Evolutionary conservation across 805 yeast species (phyloP).

Genomic region (Pichia phayaonensis): DNA sequence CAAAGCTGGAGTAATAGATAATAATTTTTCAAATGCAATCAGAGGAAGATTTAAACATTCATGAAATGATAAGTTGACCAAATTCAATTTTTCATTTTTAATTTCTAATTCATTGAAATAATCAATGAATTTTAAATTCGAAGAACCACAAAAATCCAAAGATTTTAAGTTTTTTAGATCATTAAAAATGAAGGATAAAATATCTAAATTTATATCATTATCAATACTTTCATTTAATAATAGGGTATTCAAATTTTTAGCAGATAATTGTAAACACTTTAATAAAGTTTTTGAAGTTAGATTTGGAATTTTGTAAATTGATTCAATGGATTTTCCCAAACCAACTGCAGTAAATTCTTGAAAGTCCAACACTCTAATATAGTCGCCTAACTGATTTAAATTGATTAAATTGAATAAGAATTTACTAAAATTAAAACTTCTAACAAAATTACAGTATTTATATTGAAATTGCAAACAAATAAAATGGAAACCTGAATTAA

Average conservation of each 20-base stretch:
- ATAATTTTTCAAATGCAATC: conserved; percentile 44
- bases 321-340: conserved; percentile 77
- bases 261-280: conserved; percentile 45
- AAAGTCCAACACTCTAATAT: conserved; percentile 74
- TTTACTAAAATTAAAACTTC: conserved; percentile 72
- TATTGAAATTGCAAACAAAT: conserved; percentile 52
- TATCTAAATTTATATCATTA: conserved; percentile 61
- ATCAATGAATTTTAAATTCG: conserved; percentile 51
- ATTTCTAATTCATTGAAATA: conserved; percentile 45
- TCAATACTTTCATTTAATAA: conserved; percentile 81
- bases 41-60: conserved; percentile 76
- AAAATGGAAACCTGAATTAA: conserved; percentile 51
- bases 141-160: conserved; percentile 85
- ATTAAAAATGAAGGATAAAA: conserved; percentile 50
- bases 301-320: conserved; percentile 90
- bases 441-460: conserved; percentile 63
- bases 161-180: conserved; percentile 50
- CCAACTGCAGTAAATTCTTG: conserved; percentile 87
- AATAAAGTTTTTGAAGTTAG: conserved; percentile 69
- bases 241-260: conserved; percentile 69
- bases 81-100: conserved; percentile 16
- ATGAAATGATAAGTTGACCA: conserved; percentile 59
- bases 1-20: conserved; percentile 50
- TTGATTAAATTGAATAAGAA: conserved; percentile 49
- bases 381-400: conserved; percentile 44